These are phyloP conservation scores for Inosperma sp. DNA, from an alignment of 768 basidiomycete genomes.

Conservation along the genomic window DNA sequence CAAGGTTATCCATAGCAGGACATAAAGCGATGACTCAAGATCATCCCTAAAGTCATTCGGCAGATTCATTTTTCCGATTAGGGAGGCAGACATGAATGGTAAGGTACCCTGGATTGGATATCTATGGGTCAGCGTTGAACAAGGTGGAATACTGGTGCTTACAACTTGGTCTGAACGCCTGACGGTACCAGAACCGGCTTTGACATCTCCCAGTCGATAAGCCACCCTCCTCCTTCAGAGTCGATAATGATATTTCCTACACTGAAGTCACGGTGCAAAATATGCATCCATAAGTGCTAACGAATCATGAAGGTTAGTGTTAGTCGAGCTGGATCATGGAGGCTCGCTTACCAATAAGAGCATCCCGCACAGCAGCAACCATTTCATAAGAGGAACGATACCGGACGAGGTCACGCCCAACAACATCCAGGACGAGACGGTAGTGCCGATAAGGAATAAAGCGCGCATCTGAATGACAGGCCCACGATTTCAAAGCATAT, in stretches of 20 bases:
- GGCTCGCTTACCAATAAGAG: conserved; percentile 16
- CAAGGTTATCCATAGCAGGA: conserved; percentile 10
- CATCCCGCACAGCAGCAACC: conserved; percentile 16
- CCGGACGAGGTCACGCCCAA: neutral
- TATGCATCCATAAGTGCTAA: conserved; percentile 22
- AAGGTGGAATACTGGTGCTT: conserved; percentile 2
- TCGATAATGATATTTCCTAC: conserved; percentile 23
- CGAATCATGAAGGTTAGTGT: conserved; percentile 1
- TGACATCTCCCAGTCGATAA: conserved; percentile 26
- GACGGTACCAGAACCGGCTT: neutral
- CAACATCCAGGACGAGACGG: conserved; percentile 9
- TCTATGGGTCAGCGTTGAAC: neutral
- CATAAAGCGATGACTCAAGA: conserved; percentile 27
- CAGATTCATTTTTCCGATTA: conserved; percentile 16
- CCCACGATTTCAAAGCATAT: neutral
- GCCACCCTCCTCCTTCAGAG: conserved; percentile 14
- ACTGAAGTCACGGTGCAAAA: conserved; percentile 28
- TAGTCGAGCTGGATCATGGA: neutral
- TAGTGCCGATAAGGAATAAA: conserved; percentile 5
- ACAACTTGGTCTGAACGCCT: conserved; percentile 13
- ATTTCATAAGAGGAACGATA: conserved; percentile 12
- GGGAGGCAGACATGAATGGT: conserved; percentile 26
- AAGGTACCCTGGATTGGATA: conserved; percentile 26
- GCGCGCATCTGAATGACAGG: neutral
- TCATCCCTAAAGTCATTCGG: conserved; percentile 25